Percentiles rank a stretch among this genome's conserved stretches.
Conservation (phyloP, 148 eudicot species). For the Persicaria tinctoria region DNA sequence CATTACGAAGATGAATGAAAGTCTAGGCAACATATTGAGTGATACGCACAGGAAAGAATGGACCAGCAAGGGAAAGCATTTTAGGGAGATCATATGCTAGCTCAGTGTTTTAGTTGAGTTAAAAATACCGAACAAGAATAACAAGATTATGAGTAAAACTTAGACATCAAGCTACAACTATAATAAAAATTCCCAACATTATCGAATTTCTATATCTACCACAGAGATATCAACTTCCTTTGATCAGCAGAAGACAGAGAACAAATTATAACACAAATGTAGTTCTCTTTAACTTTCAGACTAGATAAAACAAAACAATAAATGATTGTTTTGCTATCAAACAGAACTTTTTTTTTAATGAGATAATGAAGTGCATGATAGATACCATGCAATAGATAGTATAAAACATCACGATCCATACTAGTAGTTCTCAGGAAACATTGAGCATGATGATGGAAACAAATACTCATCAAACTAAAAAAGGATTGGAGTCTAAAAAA, state of each 20-base stretch:
- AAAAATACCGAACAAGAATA: not conserved
- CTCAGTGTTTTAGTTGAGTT: not conserved
- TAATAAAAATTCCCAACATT: too few species aligned
- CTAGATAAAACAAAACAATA: too few species aligned
- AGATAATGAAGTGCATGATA: not conserved
- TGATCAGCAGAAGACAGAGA: too few species aligned
- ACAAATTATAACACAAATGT: too few species aligned
- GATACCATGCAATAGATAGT: not conserved
- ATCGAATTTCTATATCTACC: too few species aligned
- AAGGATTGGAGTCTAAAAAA: not conserved
- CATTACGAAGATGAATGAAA: not conserved
- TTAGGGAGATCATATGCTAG: slow-evolving; percentile 3
- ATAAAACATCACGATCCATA: too few species aligned
- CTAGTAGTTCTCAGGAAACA: not conserved
- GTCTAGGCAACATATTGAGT: not conserved
- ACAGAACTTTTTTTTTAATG: not conserved
- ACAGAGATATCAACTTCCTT: too few species aligned
- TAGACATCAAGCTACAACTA: too few species aligned
- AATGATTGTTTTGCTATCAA: not conserved
- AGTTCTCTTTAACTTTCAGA: too few species aligned
- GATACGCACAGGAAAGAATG: not conserved
- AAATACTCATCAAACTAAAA: not conserved
- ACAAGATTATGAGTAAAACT: not conserved
- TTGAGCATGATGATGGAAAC: not conserved
- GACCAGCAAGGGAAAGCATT: not conserved